phyloP scores from a whole-genome alignment of 208 protist genomes.

The Acanthamoeba sp. region DNA sequence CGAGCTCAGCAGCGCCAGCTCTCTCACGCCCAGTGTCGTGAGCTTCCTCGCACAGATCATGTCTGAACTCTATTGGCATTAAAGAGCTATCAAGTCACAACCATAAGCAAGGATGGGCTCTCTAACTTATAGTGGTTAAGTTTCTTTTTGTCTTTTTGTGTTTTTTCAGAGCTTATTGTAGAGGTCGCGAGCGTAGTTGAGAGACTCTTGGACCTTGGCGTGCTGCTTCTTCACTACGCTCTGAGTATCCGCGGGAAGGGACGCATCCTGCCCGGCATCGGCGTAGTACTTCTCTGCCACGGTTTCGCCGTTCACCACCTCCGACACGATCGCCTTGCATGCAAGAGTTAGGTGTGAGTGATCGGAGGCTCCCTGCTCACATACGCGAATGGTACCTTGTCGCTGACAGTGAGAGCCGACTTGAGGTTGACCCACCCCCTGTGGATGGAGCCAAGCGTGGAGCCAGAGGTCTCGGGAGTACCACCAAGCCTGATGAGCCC shows the following conservation, averaged over 20 bases:
- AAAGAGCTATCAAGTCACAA: too few relatives aligned
- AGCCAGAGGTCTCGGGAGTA: neutral
- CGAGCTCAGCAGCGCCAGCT: too few relatives aligned
- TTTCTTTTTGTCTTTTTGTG: neutral
- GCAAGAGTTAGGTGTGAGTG: neutral
- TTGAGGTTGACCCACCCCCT: constrained; percentile 43
- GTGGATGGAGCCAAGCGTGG: neutral
- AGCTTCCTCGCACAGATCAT: too few relatives aligned
- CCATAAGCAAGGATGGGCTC: too few relatives aligned
- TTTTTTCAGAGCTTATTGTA: constrained; percentile 10
- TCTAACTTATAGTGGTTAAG: too few relatives aligned
- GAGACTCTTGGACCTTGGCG: neutral
- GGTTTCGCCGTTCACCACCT: constrained; percentile 24
- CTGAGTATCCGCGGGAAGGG: neutral
- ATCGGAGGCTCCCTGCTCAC: neutral
- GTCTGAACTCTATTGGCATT: too few relatives aligned
- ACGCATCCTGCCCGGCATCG: neutral
- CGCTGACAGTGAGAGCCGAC: constrained; percentile 24
- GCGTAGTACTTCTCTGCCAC: constrained; percentile 14
- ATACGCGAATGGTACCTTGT: neutral
- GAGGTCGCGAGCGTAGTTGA: constrained; percentile 20
- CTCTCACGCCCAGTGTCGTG: too few relatives aligned
- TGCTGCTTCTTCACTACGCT: constrained; percentile 8
- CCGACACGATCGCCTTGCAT: constrained; percentile 24
- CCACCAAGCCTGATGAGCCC: neutral